These are phyloP conservation scores for Colletotrichum tropicale DNA, from an alignment of 2,329 filamentous ascomycete species.

Conservation along the genomic window DNA sequence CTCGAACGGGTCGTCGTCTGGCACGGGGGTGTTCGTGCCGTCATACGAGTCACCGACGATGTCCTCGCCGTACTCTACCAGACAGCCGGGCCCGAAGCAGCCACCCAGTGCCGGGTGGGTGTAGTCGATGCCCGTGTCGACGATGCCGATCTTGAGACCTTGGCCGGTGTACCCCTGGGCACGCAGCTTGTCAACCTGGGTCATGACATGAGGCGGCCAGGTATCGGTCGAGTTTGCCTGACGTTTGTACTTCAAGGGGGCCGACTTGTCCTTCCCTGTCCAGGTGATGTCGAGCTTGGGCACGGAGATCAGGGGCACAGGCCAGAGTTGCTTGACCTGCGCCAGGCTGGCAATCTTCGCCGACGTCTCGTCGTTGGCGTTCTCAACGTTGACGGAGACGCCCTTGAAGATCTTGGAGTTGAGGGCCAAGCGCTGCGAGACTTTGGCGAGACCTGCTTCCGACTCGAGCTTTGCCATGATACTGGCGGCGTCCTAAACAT, in stretches of 20 bases:
- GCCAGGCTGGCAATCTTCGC: slow-evolving; percentile 43
- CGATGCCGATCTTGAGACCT: slow-evolving; percentile 56
- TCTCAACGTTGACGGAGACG: slow-evolving; percentile 55
- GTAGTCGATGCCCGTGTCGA: slow-evolving; percentile 54
- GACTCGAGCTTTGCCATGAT: slow-evolving; percentile 13
- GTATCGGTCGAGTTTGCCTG: slow-evolving; percentile 37
- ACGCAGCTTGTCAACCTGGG: slow-evolving; percentile 57
- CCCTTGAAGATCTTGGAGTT: slow-evolving; percentile 42
- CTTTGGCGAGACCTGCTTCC: slow-evolving; percentile 9
- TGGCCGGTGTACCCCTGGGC: slow-evolving; percentile 52
- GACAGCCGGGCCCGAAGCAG: slow-evolving; percentile 49
- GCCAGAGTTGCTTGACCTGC: slow-evolving; percentile 54
- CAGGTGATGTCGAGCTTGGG: slow-evolving; percentile 44
- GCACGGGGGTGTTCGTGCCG: slow-evolving; percentile 30
- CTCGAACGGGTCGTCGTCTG: slow-evolving; percentile 42
- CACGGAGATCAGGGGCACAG: slow-evolving; percentile 48
- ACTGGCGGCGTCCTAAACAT: neutral
- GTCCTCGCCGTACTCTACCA: slow-evolving; percentile 48
- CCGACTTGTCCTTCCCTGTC: slow-evolving; percentile 32
- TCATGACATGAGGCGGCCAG: slow-evolving; percentile 57
- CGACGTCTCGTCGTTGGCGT: slow-evolving; percentile 45
- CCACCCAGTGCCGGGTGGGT: slow-evolving; percentile 50
- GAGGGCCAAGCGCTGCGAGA: slow-evolving; percentile 23
- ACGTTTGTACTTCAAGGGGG: neutral
- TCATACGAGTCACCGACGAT: slow-evolving; percentile 42